phyloP scores from a whole-genome alignment of 179 eudicot genomes.

The Amaranthus tricolor region DNA sequence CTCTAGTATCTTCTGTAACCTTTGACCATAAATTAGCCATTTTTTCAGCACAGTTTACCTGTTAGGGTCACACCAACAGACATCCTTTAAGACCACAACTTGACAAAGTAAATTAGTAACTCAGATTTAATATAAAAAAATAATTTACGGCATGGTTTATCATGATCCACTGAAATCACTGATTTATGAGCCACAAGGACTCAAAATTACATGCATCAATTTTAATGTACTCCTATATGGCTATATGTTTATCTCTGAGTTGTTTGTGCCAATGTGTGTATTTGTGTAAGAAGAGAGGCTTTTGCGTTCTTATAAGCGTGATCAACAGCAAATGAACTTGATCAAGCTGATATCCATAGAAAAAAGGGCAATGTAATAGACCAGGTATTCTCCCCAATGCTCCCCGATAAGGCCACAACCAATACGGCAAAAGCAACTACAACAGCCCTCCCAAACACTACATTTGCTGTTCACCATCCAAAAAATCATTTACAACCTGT shows the following conservation, averaged over 20 bases:
- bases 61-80: conserved; percentile 24
- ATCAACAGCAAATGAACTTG: no score
- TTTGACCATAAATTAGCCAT: conserved; percentile 73
- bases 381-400: not conserved
- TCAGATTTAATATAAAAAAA: not conserved
- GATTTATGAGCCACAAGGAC: not conserved
- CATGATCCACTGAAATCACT: not conserved
- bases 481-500: no score
- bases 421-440: not conserved
- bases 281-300: not conserved
- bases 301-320: not conserved
- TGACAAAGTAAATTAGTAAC: not conserved
- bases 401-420: not conserved
- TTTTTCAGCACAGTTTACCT: conserved; percentile 78
- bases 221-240: not conserved
- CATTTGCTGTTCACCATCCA: no score
- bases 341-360: no score
- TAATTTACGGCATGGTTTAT: no score
- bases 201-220: not conserved
- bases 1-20: conserved; percentile 72
- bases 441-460: no score
- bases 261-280: not conserved
- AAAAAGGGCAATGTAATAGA: no score
- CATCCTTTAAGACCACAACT: conserved; percentile 2
- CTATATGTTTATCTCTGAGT: not conserved